Evolutionary conservation across 2,329 filamentous ascomycete genomes (phyloP).

Genomic region (Fusarium pseudonygamai): DNA sequence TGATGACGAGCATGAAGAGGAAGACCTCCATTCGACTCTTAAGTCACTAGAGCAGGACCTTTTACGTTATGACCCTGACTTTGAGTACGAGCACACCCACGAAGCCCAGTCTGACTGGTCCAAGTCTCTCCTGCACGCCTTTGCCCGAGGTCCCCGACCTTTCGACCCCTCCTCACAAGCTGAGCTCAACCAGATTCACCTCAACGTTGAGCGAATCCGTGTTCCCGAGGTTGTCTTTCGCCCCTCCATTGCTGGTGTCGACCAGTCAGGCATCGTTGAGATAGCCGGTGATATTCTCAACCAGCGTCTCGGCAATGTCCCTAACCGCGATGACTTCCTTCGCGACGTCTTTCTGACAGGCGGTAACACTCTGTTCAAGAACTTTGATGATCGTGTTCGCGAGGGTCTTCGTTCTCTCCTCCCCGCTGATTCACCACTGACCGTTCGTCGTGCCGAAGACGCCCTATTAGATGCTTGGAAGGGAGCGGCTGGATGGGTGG

Average conservation of each 20-base stretch:
- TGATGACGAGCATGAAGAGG: constrained; percentile 92
- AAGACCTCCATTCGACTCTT: constrained; percentile 79
- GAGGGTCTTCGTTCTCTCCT: constrained; percentile 78
- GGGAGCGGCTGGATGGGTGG: constrained; percentile 88
- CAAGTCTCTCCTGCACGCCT: constrained; percentile 89
- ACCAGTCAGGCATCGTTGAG: constrained; percentile 93
- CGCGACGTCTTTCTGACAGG: constrained; percentile 93
- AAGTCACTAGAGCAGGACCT: constrained; percentile 85
- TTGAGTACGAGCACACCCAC: constrained; percentile 90
- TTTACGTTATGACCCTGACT: constrained; percentile 84
- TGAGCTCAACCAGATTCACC: constrained; percentile 86
- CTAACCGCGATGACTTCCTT: constrained; percentile 73
- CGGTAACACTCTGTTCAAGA: constrained; percentile 87
- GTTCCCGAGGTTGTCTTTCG: constrained; percentile 95
- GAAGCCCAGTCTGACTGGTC: constrained; percentile 97
- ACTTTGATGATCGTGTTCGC: constrained; percentile 84
- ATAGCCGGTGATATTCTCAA: constrained; percentile 90
- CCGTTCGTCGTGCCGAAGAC: constrained; percentile 77
- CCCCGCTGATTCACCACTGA: constrained; percentile 73
- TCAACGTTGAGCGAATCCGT: constrained; percentile 96
- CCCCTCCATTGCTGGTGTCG: constrained; percentile 88
- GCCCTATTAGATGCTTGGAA: constrained; percentile 90
- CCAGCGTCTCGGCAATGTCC: constrained; percentile 73
- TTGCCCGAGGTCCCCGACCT: constrained; percentile 85
- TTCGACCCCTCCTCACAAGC: constrained; percentile 83